Base-by-base conservation (phyloP, 345 rosid species). In the Populus tremula region DNA sequence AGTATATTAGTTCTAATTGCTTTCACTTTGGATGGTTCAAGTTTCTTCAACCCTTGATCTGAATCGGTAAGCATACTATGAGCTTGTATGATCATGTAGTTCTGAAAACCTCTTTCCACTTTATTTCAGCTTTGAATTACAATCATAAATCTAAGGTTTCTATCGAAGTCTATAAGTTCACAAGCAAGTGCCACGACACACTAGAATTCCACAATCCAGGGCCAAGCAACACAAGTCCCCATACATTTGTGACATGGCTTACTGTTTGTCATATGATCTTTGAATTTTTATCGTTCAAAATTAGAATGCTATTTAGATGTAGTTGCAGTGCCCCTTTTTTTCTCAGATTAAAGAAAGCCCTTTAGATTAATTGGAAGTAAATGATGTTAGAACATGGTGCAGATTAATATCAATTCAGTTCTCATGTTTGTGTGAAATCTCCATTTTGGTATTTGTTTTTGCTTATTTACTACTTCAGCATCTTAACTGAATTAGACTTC, bases 41-140 rank as follows among this genome's bases (percentile, higher is more conserved):
- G 91, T 87, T 86, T 92, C 80, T 96, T 96, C 90, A 93, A 93
- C 83, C 98, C 99, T 81, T 96, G 87, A 90, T 67, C 45, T 65
- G 81, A 79, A 66, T 59, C 70, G 69, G 66, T 59, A 50, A 69
- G 61, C 74, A 76, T 79, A 36, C 33, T 53, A 72, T 56, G 50
- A 73, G 76, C 77, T 76, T 69, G 18, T 39, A n/a, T 43, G 71
- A 67, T 67, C 45, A 35, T 14, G 71, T 21, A 67, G 23, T 63
- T 18, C 38, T 16, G 25, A 63, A 23, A 43, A 35, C 47, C 25
- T 53, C 11, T 35, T n/a, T 59, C 14, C 63, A 59, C 63, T 59
- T 59, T 59, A 11, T 8, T 59, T 21, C 13, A 21, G 1, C 29
- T 59, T 45, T n/a, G 27, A 59, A n/a, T 59, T 59, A 59, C 1